phyloP scores from a whole-genome alignment of 768 basidiomycete genomes.

The Terana coerulea region DNA sequence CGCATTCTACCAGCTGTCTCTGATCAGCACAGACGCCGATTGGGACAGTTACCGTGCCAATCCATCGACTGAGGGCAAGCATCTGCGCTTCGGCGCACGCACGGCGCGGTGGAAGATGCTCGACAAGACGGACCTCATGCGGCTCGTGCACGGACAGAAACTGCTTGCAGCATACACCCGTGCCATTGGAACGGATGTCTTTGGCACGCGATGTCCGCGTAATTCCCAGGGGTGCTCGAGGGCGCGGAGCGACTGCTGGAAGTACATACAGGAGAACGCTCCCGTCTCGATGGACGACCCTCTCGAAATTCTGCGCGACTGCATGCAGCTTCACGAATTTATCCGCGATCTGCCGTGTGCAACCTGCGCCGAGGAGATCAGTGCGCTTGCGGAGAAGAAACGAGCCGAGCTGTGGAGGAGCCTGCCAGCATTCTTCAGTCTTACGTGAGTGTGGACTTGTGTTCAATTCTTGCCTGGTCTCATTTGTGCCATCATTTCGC shows the following conservation, averaged over 20 bases:
- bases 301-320: constrained; percentile 27
- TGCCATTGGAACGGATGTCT: constrained; percentile 26
- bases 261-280: constrained; percentile 30
- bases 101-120: constrained; percentile 27
- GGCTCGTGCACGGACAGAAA: constrained; percentile 27
- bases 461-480: too few relatives aligned
- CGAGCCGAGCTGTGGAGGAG: constrained; percentile 26
- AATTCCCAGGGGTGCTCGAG: constrained; percentile 24
- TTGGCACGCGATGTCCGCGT: constrained; percentile 23
- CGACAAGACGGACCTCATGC: constrained; percentile 28
- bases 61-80: constrained; percentile 19
- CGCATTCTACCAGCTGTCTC: constrained; percentile 28
- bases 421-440: constrained; percentile 26
- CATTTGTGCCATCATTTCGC: too few relatives aligned
- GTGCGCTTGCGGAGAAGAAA: constrained; percentile 24
- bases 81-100: constrained; percentile 28
- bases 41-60: constrained; percentile 26
- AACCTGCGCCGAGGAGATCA: constrained; percentile 23
- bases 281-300: constrained; percentile 29
- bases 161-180: constrained; percentile 26
- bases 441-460: constrained; percentile 5
- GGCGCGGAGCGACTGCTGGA: constrained; percentile 27
- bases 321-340: constrained; percentile 23
- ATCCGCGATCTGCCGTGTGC: constrained; percentile 26
- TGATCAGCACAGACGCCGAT: constrained; percentile 22